These are phyloP conservation scores for Piper betle DNA, from an alignment of 164 flowering plant genomes.

Conservation along the genomic window DNA sequence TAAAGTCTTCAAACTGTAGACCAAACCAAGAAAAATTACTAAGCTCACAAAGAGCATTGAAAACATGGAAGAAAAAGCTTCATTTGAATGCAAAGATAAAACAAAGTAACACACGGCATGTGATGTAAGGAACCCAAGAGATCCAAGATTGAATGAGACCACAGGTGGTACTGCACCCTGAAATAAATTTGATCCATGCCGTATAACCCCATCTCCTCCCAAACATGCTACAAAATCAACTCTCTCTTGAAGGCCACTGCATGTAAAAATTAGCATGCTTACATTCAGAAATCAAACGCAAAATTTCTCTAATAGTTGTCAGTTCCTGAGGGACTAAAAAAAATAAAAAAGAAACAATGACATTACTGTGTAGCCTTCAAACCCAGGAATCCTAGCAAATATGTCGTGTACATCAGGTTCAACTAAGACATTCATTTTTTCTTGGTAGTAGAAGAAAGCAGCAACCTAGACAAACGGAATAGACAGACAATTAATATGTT, in stretches of 20 bases:
- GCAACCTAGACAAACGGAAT: conserved; percentile 52
- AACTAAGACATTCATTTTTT: conserved; percentile 92
- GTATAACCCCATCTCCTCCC: conserved; percentile 98
- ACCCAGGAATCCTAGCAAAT: conserved; percentile 97
- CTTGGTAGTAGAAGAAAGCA: conserved; percentile 76
- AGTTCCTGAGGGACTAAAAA: too few species aligned
- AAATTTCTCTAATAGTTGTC: too few species aligned
- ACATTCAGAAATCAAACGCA: too few species aligned
- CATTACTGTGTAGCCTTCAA: conserved; percentile 55
- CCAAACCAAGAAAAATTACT: conserved; percentile 2
- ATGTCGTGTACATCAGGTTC: conserved; percentile 98
- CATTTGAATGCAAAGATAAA: not conserved
- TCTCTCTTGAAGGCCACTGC: conserved; percentile 94
- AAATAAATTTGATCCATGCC: conserved; percentile 91
- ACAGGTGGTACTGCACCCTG: conserved; percentile 95
- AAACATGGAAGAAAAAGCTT: not conserved
- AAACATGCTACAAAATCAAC: conserved; percentile 95
- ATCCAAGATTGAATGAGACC: conserved; percentile 97
- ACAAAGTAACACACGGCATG: conserved; percentile 47
- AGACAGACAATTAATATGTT: not conserved
- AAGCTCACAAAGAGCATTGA: not conserved
- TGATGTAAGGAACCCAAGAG: conserved; percentile 97
- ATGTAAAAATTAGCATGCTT: too few species aligned
- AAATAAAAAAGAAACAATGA: not conserved
- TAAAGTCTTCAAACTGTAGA: conserved; percentile 69